These are phyloP conservation scores for Agaricus sinodeliciosus DNA, from an alignment of 768 basidiomycete species.

Conservation along the genomic window DNA sequence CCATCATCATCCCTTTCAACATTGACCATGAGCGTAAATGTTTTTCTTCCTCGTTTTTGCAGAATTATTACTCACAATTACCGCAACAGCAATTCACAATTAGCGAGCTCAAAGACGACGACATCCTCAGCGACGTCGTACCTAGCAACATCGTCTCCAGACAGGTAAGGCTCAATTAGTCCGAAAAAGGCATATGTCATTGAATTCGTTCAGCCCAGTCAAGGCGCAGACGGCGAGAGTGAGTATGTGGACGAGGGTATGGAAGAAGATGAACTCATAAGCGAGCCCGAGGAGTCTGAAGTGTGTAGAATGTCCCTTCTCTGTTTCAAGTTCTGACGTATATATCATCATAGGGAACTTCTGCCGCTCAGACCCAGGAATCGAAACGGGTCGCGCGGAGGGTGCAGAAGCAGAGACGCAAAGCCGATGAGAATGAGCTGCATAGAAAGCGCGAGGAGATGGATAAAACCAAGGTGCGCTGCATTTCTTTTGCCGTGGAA, in stretches of 20 bases:
- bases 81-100: conserved; percentile 30
- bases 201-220: conserved; percentile 39
- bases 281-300: conserved; percentile 38
- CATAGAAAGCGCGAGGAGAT: conserved; percentile 71
- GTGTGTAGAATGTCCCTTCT: conserved; percentile 19
- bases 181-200: not conserved
- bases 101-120: conserved; percentile 49
- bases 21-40: conserved; percentile 19
- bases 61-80: not conserved
- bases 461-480: conserved; percentile 77
- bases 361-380: conserved; percentile 23
- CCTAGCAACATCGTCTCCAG: conserved; percentile 89
- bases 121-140: conserved; percentile 85
- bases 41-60: not conserved
- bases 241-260: conserved; percentile 58
- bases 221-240: conserved; percentile 68
- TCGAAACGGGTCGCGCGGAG: conserved; percentile 27
- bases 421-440: conserved; percentile 64
- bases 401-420: conserved; percentile 44
- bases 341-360: conserved; percentile 4
- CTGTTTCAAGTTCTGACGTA: conserved; percentile 1
- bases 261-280: conserved; percentile 59
- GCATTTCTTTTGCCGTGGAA: not conserved
- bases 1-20: conserved; percentile 5
- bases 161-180: conserved; percentile 43